These are phyloP conservation scores for Maudiozyma barnettii DNA, from an alignment of 805 yeast genomes.

Conservation along the genomic window DNA sequence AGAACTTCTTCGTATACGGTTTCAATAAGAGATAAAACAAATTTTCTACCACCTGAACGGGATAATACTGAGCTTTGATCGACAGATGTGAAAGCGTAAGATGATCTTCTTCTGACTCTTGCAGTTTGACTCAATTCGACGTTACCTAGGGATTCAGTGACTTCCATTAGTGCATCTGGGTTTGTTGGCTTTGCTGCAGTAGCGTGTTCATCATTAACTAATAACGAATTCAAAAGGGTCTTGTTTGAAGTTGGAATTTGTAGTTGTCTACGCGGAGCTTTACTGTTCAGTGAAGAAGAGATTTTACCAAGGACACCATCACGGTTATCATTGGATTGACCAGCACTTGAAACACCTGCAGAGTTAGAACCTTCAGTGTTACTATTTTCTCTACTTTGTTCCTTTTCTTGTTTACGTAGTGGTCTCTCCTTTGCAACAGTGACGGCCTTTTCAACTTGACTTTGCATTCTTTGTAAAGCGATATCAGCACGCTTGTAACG, in stretches of 20 bases:
- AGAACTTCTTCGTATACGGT: slow-evolving; percentile 67
- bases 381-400: slow-evolving; percentile 8
- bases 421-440: slow-evolving; percentile 88
- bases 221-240: background rate
- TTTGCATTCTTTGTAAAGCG: slow-evolving; percentile 95
- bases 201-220: background rate
- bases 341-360: background rate
- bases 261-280: slow-evolving; percentile 80
- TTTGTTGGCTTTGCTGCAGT: slow-evolving; percentile 3
- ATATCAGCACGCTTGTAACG: slow-evolving; percentile 76
- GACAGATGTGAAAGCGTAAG: slow-evolving; percentile 27
- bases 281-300: slow-evolving; percentile 68
- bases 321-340: slow-evolving; percentile 38
- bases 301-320: slow-evolving; percentile 90
- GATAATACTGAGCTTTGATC: slow-evolving; percentile 29
- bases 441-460: slow-evolving; percentile 93
- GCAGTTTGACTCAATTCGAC: slow-evolving; percentile 22
- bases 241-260: slow-evolving; percentile 37
- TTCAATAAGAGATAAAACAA: slow-evolving; percentile 64
- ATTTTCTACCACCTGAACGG: slow-evolving; percentile 37
- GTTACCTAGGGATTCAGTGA: slow-evolving; percentile 24
- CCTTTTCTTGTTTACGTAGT: slow-evolving; percentile 41
- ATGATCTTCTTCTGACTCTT: slow-evolving; percentile 29
- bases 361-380: background rate
- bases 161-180: slow-evolving; percentile 24